phyloP scores from a whole-genome alignment of 176 grass and related monocot species.

The Zoysia japonica region DNA sequence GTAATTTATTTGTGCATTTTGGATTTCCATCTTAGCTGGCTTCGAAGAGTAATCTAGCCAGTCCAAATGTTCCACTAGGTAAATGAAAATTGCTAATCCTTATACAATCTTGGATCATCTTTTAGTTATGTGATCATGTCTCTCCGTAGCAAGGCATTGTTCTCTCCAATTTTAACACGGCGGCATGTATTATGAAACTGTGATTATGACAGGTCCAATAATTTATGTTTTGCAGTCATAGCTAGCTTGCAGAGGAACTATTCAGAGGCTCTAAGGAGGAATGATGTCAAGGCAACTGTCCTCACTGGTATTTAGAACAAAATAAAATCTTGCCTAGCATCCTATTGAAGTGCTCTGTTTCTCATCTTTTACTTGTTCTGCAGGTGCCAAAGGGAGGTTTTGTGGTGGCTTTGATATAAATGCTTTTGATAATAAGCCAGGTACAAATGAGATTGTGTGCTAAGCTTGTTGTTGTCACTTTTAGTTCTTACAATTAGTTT shows the following conservation, averaged over 20 bases:
- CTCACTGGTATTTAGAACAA: slow-evolving; percentile 56
- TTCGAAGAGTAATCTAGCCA: background rate
- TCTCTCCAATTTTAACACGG: background rate
- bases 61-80: background rate
- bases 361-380: background rate
- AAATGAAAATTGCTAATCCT: background rate
- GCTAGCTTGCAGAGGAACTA: slow-evolving; percentile 64
- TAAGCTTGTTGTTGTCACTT: background rate
- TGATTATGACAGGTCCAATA: slow-evolving; percentile 7
- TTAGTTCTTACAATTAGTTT: background rate
- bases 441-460: slow-evolving; percentile 36
- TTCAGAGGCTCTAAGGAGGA: slow-evolving; percentile 56
- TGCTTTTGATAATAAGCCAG: slow-evolving; percentile 50
- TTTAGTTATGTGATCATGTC: background rate
- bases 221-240: slow-evolving; percentile 58
- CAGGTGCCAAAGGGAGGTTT: slow-evolving; percentile 78
- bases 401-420: slow-evolving; percentile 82
- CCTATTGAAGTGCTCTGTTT: slow-evolving; percentile 1
- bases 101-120: background rate
- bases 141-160: background rate
- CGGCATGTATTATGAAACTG: background rate
- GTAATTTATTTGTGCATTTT: background rate
- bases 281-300: slow-evolving; percentile 86
- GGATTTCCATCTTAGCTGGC: background rate
- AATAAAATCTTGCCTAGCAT: slow-evolving; percentile 3